Base-by-base conservation (phyloP, 306 rosid species). In the peach (Prunus persica) region DNA sequence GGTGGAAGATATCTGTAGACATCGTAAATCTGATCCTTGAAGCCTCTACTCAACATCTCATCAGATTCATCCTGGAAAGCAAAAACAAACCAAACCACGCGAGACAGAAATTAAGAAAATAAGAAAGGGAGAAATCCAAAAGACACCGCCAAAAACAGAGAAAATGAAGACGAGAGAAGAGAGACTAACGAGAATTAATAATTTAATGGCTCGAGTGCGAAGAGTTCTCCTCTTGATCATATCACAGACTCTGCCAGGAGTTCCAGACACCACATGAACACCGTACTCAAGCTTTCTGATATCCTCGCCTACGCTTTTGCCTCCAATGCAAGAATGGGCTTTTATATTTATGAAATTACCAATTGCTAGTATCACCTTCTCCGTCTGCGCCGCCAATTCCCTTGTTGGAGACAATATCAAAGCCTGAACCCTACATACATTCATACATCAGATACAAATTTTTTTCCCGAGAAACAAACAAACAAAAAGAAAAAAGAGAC, bases 11-110 rank as follows among this genome's bases (percentile, higher is more conserved):
- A 92, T 86, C 99, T 88, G 75, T 96, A 96, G 24, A 96, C 96
- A 78, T 96, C 99, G 47, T 96, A 96, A 78, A 96, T 96, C 82
- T 96, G 99, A 83, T 96, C 99, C 86, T 96, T 96, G 84, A 92
- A 96, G 27, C 99, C 99, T 84, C 99, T 87, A 86, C 99, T 96
- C 93, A 96, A 80, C 99, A 96, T 96, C 76, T 96, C 99, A 87
- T 96, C 99, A 62, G 97, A 96, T 79, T 96, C 99, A 62, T 96
- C 99, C 99, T 96, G 90, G 49, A 19, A 79, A 67, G 6, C 22
- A 10, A 7, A 73, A 2, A 27, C 57, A 24, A 66, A 64, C 25
- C 20, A 51, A 73, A 24, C 30, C 56, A 25, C 10, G 6, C 14
- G 70, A 28, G 20, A 41, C 67, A 58, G 30, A 30, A 12, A 20